Percentiles rank a stretch among this genome's conserved stretches.
Conservation (phyloP, 495 filamentous ascomycete species). For the Podospora didyma region DNA sequence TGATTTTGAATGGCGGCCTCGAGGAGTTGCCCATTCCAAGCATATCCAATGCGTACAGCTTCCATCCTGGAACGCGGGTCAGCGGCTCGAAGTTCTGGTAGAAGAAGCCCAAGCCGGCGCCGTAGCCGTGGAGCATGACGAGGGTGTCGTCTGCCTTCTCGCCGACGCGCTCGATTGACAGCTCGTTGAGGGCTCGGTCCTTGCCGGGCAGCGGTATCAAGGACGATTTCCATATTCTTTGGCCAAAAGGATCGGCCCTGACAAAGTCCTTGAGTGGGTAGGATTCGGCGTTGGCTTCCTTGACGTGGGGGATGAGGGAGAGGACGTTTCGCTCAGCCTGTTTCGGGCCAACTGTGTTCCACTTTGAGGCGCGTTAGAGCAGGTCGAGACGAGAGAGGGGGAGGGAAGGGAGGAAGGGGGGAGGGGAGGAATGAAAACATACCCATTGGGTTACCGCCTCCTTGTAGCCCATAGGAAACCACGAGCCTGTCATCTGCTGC, state of each 20-base stretch:
- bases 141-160: slow-evolving; percentile 77
- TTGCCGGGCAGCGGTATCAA: slow-evolving; percentile 82
- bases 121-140: slow-evolving; percentile 98
- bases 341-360: slow-evolving; percentile 67
- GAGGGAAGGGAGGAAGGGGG: neutral
- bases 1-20: slow-evolving; percentile 76
- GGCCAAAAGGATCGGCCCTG: slow-evolving; percentile 73
- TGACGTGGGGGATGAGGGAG: slow-evolving; percentile 79
- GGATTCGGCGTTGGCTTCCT: slow-evolving; percentile 57
- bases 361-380: slow-evolving; percentile 57
- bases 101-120: slow-evolving; percentile 92
- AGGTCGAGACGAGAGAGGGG: no score
- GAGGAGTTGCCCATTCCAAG: slow-evolving; percentile 91
- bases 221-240: slow-evolving; percentile 78
- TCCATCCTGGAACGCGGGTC: slow-evolving; percentile 75
- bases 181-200: slow-evolving; percentile 86
- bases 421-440: slow-evolving; percentile 26
- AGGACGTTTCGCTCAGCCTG: slow-evolving; percentile 87
- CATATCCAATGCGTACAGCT: slow-evolving; percentile 85
- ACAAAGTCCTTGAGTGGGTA: slow-evolving; percentile 41
- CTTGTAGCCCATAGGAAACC: slow-evolving; percentile 86
- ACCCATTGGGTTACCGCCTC: slow-evolving; percentile 94
- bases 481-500: slow-evolving; percentile 15
- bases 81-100: slow-evolving; percentile 95
- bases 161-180: slow-evolving; percentile 77